These are phyloP conservation scores for Rosa lucieae DNA, from an alignment of 306 rosid genomes.

Conservation along the genomic window DNA sequence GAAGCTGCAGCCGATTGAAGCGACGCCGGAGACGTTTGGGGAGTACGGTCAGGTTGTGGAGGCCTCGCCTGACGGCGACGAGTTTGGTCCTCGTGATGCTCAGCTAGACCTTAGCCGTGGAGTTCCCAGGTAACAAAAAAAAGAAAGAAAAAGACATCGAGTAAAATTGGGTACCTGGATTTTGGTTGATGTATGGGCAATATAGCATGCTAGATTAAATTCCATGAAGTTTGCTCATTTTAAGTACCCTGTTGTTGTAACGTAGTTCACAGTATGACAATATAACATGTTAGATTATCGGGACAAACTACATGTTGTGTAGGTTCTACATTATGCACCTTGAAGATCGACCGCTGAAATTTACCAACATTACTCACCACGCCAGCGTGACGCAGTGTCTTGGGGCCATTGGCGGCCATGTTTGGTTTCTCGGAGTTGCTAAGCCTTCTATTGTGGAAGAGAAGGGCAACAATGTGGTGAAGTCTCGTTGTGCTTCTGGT, in stretches of 20 bases:
- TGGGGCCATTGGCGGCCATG: conserved; percentile 71
- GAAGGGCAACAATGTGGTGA: conserved; percentile 29
- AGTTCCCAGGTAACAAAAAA: conserved; percentile 56
- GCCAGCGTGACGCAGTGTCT: conserved; percentile 89
- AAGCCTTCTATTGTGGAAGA: conserved; percentile 62
- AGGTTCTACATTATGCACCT: conserved; percentile 80
- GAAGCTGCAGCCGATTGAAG: conserved; percentile 60
- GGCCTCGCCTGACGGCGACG: conserved; percentile 50
- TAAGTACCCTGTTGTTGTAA: too few relatives aligned
- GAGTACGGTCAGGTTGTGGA: conserved; percentile 73
- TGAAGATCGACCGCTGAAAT: conserved; percentile 47
- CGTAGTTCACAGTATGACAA: too few relatives aligned
- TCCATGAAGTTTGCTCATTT: too few relatives aligned
- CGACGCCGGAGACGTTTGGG: conserved; percentile 54
- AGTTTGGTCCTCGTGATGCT: conserved; percentile 73
- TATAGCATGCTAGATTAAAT: too few relatives aligned
- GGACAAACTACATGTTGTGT: not conserved
- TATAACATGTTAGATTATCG: not conserved
- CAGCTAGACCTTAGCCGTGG: conserved; percentile 74
- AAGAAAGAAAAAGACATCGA: fast-evolving
- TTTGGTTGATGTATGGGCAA: not conserved
- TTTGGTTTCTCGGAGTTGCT: conserved; percentile 88
- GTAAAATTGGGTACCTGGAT: not conserved
- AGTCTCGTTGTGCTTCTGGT: conserved; percentile 34
- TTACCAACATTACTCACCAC: conserved; percentile 73